Percentiles rank a stretch among this genome's conserved stretches.
Evolutionary conservation across 2,329 filamentous ascomycete genomes (phyloP).

Genomic region (Pseudopyrenochaeta lycopersici): DNA sequence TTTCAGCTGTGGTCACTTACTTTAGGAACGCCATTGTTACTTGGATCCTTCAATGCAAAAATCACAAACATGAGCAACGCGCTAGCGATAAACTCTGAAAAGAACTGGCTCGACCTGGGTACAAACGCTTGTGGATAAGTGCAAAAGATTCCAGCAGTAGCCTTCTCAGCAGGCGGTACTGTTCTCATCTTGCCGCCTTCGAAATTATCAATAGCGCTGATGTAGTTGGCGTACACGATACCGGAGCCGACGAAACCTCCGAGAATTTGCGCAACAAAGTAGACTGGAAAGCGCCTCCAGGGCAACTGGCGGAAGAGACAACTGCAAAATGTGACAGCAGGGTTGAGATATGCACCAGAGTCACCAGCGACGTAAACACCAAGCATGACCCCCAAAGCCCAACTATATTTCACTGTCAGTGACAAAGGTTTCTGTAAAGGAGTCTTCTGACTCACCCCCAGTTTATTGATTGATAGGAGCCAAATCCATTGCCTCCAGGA

Average conservation of each 20-base stretch:
- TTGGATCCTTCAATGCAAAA: constrained; percentile 71
- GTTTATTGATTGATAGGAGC: constrained; percentile 52
- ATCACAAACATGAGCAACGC: constrained; percentile 76
- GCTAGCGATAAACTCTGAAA: constrained; percentile 75
- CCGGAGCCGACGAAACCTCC: constrained; percentile 69
- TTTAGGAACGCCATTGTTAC: constrained; percentile 49
- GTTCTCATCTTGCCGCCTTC: constrained; percentile 71
- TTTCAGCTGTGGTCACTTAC: constrained; percentile 15
- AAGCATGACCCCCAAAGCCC: constrained; percentile 51
- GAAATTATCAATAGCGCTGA: constrained; percentile 68
- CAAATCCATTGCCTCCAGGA: constrained; percentile 54
- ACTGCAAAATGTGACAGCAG: constrained; percentile 75
- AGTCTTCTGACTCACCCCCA: constrained; percentile 46
- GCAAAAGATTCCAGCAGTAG: constrained; percentile 76
- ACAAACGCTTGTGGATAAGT: constrained; percentile 75
- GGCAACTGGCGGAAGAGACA: constrained; percentile 74
- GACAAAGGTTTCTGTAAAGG: neutral
- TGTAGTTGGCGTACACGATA: constrained; percentile 56
- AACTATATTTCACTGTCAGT: constrained; percentile 32
- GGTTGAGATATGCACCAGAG: constrained; percentile 70
- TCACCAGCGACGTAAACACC: constrained; percentile 72
- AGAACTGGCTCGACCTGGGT: constrained; percentile 72
- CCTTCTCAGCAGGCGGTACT: constrained; percentile 64
- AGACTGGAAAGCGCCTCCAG: constrained; percentile 75
- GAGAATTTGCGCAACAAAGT: constrained; percentile 70